phyloP scores from a whole-genome alignment of 441 rosid species.

The Dalechampia spathulata region DNA sequence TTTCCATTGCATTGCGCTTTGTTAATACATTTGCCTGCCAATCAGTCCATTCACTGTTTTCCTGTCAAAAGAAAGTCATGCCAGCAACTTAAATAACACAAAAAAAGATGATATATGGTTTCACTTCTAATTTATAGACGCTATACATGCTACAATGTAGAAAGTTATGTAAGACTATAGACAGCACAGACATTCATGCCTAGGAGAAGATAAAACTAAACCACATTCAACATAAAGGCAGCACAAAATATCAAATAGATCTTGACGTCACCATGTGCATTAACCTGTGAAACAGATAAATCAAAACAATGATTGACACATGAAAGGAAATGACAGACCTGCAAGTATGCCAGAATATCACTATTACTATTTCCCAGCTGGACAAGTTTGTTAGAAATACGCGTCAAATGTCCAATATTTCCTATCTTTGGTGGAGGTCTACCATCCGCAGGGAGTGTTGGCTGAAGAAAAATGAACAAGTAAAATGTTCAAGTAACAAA shows the following conservation, averaged over 20 bases:
- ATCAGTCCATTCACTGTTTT: conserved; percentile 61
- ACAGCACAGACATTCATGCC: too few species aligned
- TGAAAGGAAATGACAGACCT: conserved; percentile 40
- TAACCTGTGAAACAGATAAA: background rate
- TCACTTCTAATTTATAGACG: too few species aligned
- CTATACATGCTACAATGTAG: too few species aligned
- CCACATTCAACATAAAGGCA: background rate
- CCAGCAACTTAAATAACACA: background rate
- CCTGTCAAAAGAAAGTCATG: conserved; percentile 31
- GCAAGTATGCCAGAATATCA: conserved; percentile 59
- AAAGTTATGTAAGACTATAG: too few species aligned
- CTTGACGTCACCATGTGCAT: background rate
- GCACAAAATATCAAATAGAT: background rate
- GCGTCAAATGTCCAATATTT: conserved; percentile 84
- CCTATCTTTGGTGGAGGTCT: conserved; percentile 66
- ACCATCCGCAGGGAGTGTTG: conserved; percentile 69
- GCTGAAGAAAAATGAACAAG: conserved; percentile 42
- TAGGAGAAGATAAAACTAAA: too few species aligned
- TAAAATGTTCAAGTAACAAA: conserved; percentile 3
- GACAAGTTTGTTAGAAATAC: conserved; percentile 76
- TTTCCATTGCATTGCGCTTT: conserved; percentile 81
- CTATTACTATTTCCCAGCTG: conserved; percentile 61
- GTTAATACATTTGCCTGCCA: conserved; percentile 72
- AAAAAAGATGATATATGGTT: too few species aligned
- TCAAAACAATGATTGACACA: background rate